Evolutionary conservation across 257 asterid genomes (phyloP), one percentile per base, ranked within the genome.

Genomic region (Przewalskia tangutica): DNA sequence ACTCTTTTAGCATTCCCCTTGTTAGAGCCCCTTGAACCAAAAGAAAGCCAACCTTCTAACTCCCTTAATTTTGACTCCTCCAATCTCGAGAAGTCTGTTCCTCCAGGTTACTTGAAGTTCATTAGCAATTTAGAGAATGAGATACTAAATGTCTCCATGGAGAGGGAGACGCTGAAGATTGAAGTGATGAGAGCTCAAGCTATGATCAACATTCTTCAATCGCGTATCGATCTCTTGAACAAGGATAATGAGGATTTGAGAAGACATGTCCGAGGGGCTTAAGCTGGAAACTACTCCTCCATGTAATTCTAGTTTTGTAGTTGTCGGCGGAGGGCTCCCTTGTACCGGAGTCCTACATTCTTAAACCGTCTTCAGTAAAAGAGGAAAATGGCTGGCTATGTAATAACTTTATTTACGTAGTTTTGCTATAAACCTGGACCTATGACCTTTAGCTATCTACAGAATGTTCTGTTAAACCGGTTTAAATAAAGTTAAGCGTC

Each of bases 181-280:
- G 99, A 95, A 84, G 90, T 95, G 94, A 94, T 94, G 97, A 89
- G 99, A 70, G 97, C 97, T 40, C 93, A 95, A 59, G 97, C 98
- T 0, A 93, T 94, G 97, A 95, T 95, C 87, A 91, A 91, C 89
- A 84, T 92, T 81, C 97, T 95, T 82, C 98, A 95, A 79, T 90
- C 97, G 0, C 92, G 91, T 18, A 82, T 94, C 5, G 97, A 92
- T 38, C 73, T 86, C 20, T 8, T 94, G 90, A 81, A 85, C 81
- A 91, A 90, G 85, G 98, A 95, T 27, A 93, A 91, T 23, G 95
- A 90, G 50, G 97, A 91, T 68, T 80, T 91, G 63, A 84, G 88
- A 73, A 83, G 88, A 27, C 85, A 34, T 62, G 87, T 81, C 51
- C 89, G 86, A 81, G 84, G 85, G 11, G 84, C 86, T 73, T 84